A percentile compares a stretch with the other conserved stretches of the same genome.
phyloP scores from a whole-genome alignment of 2,329 filamentous ascomycete genomes.

The Golovinomyces cichoracearum region DNA sequence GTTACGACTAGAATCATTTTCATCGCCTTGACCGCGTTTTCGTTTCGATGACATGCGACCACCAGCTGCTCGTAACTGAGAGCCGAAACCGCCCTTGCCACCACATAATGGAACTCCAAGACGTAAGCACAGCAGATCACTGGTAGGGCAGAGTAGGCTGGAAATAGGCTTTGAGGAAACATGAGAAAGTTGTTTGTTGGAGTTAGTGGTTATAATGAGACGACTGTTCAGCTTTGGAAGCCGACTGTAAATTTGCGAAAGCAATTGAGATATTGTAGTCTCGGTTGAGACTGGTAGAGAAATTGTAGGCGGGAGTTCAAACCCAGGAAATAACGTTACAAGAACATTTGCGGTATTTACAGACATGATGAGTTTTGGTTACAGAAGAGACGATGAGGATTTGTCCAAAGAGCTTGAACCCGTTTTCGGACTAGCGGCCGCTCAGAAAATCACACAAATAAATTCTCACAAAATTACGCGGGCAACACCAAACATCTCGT shows the following conservation, averaged over 20 bases:
- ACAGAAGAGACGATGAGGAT: neutral
- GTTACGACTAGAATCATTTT: slow-evolving; percentile 77
- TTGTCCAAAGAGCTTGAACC: neutral
- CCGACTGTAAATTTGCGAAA: slow-evolving; percentile 32
- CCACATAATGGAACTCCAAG: slow-evolving; percentile 58
- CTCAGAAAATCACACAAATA: slow-evolving; percentile 1
- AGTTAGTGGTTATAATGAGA: slow-evolving; percentile 58
- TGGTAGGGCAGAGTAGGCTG: slow-evolving; percentile 30
- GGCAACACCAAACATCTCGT: neutral
- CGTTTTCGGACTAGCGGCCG: neutral
- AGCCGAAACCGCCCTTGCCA: slow-evolving; percentile 94
- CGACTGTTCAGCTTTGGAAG: slow-evolving; percentile 30
- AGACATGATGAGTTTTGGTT: slow-evolving; percentile 21
- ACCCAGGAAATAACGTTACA: slow-evolving; percentile 58
- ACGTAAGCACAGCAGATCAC: slow-evolving; percentile 58
- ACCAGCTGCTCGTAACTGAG: slow-evolving; percentile 82
- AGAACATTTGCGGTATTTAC: slow-evolving; percentile 47
- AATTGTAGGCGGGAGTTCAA: slow-evolving; percentile 59
- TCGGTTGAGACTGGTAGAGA: slow-evolving; percentile 44
- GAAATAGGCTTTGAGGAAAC: slow-evolving; percentile 30
- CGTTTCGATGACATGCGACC: slow-evolving; percentile 89
- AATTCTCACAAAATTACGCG: neutral
- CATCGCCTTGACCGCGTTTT: slow-evolving; percentile 59
- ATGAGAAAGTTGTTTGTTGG: slow-evolving; percentile 40
- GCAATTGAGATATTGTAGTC: slow-evolving; percentile 41